Percentiles rank a stretch among this genome's conserved stretches.
Evolutionary conservation across 768 basidiomycete species (phyloP).

Genomic region (Boletus patriciae): DNA sequence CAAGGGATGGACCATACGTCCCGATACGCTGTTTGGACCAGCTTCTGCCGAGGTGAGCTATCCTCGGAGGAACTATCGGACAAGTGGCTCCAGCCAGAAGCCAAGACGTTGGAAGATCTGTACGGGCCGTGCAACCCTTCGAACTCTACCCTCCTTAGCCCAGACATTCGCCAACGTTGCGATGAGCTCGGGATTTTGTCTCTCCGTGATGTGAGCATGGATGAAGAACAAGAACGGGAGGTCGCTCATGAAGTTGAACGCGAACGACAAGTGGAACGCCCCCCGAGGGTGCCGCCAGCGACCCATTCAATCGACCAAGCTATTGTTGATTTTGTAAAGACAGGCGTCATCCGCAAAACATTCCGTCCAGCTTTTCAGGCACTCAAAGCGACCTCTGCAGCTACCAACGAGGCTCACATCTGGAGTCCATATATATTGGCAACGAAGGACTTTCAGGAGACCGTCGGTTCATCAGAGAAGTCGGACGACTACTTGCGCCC

Average conservation of each 20-base stretch:
- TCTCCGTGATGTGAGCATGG: slow-evolving; percentile 26
- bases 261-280: slow-evolving; percentile 41
- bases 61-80: too few relatives aligned
- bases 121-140: too few relatives aligned
- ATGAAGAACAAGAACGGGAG: slow-evolving; percentile 54
- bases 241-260: slow-evolving; percentile 44
- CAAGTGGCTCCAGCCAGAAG: too few relatives aligned
- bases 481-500: slow-evolving; percentile 27
- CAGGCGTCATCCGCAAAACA: slow-evolving; percentile 28
- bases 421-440: slow-evolving; percentile 22
- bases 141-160: too few relatives aligned
- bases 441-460: slow-evolving; percentile 20
- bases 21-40: too few relatives aligned
- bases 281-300: slow-evolving; percentile 25
- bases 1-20: too few relatives aligned
- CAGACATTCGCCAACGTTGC: slow-evolving; percentile 16
- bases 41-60: too few relatives aligned
- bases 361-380: slow-evolving; percentile 23
- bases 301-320: slow-evolving; percentile 23
- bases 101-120: too few relatives aligned
- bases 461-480: slow-evolving; percentile 1
- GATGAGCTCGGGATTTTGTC: slow-evolving; percentile 15
- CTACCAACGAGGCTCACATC: slow-evolving; percentile 18
- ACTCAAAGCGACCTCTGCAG: slow-evolving; percentile 6
- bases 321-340: slow-evolving; percentile 26